Evolutionary conservation across 352 stramenopile species (phyloP), one percentile per base, ranked within the genome.

Genomic region (Pythium volutum): DNA sequence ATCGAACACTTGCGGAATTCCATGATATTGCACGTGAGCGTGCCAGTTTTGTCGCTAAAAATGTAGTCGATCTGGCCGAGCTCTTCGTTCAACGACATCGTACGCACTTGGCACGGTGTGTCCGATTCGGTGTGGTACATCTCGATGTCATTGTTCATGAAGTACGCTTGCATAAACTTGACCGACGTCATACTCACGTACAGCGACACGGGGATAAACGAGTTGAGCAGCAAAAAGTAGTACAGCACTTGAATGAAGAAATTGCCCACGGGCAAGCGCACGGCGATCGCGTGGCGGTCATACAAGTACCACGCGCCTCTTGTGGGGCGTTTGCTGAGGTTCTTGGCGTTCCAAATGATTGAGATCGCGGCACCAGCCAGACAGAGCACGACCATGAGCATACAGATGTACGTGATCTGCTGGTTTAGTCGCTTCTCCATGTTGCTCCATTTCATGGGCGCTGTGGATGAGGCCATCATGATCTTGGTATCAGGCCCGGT

Each of bases 21-120:
- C 97, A 99, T 99, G 7, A 99, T 81, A 74, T 99, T 99, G 70
- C 96, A 97, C 2, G 97, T 99, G 5, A 99, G 76, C n/a, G 97
- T 99, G n/a, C 97, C 97, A 2, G 97, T 99, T 67, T 99, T 99
- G 76, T 99, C 97, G 2, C 88, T 98, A 71, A 99, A 99, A 7
- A 99, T 93, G 64, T 99, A 98, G 27, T 96, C 89, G 47, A 99
- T 97, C 79, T 98, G 91, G 3, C 97, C 97, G 15, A 98, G 79
- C 53, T 98, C 91, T 70, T 97, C 94, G 52, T 97, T 97, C 29
- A 98, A 81, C 16, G 91, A 93, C 75, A 96, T 96, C n/a, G 78
- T 95, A 22, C 95, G 88, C n/a, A 96, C 93, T 9, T 96, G 71
- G 23, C 91, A 96, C 11, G 93, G 86, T 36, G 95, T 99, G 65